These are phyloP conservation scores for Olyra latifolia DNA, from an alignment of 176 grass and related monocot species.

Conservation along the genomic window DNA sequence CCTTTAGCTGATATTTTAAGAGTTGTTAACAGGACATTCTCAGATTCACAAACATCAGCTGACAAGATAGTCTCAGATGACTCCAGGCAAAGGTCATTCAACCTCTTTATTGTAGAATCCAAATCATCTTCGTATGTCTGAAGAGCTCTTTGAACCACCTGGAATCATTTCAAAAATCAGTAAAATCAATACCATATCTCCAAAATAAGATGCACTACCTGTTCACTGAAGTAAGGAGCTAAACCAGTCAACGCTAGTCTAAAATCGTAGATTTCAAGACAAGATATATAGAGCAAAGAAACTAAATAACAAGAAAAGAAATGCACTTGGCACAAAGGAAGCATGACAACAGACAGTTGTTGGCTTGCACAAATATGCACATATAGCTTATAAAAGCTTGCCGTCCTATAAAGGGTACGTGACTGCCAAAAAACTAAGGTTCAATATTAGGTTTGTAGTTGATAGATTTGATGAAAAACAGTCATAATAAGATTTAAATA, in stretches of 20 bases:
- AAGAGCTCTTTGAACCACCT: conserved; percentile 80
- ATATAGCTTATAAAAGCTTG: neutral
- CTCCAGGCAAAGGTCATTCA: conserved; percentile 57
- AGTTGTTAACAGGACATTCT: conserved; percentile 42
- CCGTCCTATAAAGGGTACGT: neutral
- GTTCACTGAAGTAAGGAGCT: neutral
- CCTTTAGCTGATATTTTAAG: conserved; percentile 50
- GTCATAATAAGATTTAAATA: neutral
- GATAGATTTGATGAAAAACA: too few relatives aligned
- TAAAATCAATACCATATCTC: neutral
- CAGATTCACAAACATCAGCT: conserved; percentile 31
- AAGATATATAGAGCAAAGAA: neutral
- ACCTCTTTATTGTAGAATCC: conserved; percentile 72
- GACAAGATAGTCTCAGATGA: conserved; percentile 42
- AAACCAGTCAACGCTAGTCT: neutral
- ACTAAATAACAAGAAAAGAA: conserved; percentile 4
- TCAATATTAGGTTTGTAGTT: too few relatives aligned
- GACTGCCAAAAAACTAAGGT: neutral
- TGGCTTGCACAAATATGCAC: neutral
- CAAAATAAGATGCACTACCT: too few relatives aligned
- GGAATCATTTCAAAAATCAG: conserved; percentile 40
- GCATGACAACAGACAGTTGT: neutral
- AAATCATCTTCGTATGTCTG: conserved; percentile 81
- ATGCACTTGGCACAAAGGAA: neutral
- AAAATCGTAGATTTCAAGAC: neutral